Evolutionary conservation across 1,284 basidiomycete species (phyloP).

Genomic region (Pisolithus thermaeus): DNA sequence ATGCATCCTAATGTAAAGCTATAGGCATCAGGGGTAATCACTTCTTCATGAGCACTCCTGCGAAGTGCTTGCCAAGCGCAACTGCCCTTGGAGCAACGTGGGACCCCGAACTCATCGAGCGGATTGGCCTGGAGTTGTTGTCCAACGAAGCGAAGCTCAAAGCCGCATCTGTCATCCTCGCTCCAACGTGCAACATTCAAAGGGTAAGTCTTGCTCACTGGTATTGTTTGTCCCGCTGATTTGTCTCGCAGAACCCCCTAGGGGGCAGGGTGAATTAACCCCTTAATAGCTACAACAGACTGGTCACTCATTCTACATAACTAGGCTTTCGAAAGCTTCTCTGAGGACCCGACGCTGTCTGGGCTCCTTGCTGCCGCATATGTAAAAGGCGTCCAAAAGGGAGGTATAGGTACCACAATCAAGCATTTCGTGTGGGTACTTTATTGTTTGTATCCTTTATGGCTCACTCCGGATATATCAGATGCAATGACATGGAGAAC

Average conservation of each 20-base stretch:
- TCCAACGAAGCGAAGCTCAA: conserved; percentile 68
- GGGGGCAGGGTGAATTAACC: conserved; percentile 54
- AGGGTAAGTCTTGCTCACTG: conserved; percentile 35
- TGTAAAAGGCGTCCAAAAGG: conserved; percentile 65
- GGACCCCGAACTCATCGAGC: conserved; percentile 59
- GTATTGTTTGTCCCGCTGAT: neutral
- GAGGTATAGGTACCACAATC: conserved; percentile 66
- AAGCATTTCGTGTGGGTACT: conserved; percentile 63
- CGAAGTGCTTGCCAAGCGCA: conserved; percentile 57
- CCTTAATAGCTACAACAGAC: neutral
- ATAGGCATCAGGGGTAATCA: conserved; percentile 50
- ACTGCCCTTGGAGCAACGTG: conserved; percentile 74
- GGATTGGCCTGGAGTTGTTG: conserved; percentile 59
- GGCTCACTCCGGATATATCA: conserved; percentile 15
- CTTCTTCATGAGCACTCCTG: conserved; percentile 61
- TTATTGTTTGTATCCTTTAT: neutral
- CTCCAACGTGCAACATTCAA: conserved; percentile 79
- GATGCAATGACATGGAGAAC: conserved; percentile 69
- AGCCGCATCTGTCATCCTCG: conserved; percentile 64
- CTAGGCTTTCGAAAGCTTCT: conserved; percentile 70
- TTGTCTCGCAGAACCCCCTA: conserved; percentile 47
- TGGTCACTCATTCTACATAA: neutral
- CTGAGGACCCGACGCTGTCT: conserved; percentile 73
- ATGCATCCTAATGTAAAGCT: neutral
- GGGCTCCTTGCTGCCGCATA: conserved; percentile 69